These are phyloP conservation scores for Aspergillus uvarum DNA, from an alignment of 2,329 filamentous ascomycete species.

Conservation along the genomic window DNA sequence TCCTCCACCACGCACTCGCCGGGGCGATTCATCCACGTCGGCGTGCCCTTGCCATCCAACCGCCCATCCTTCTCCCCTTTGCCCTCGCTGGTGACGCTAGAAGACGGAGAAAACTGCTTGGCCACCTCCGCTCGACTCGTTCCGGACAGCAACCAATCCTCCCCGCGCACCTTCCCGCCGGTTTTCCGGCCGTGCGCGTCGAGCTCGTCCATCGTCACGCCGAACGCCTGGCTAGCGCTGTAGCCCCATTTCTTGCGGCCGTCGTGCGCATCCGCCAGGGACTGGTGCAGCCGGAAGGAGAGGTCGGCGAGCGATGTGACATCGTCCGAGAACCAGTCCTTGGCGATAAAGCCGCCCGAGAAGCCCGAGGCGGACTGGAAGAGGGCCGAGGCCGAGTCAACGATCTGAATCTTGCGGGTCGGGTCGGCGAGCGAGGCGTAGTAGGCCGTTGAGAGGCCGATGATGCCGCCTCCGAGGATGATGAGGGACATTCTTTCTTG, in stretches of 20 bases:
- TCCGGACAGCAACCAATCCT: not conserved
- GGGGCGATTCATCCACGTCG: not conserved
- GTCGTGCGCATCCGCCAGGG: not conserved
- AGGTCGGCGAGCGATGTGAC: not conserved
- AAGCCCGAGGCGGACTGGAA: not conserved
- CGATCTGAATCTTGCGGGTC: not conserved
- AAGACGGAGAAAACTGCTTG: not conserved
- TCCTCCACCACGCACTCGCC: not conserved
- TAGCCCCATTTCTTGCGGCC: not conserved
- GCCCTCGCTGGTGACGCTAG: not conserved
- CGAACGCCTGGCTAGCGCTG: not conserved
- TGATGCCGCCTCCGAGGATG: not conserved
- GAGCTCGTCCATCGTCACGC: not conserved
- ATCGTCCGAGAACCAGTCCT: not conserved
- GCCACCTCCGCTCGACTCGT: not conserved
- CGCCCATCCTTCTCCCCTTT: not conserved
- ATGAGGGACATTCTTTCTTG: not conserved
- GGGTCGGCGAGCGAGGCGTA: not conserved
- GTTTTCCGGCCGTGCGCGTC: not conserved
- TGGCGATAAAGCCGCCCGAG: not conserved
- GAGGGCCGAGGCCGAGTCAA: not conserved
- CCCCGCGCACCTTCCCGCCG: not conserved
- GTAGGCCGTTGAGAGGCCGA: not conserved
- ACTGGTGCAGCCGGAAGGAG: not conserved
- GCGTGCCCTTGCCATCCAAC: not conserved